phyloP scores from a whole-genome alignment of 768 basidiomycete species.

The Rhodotorula graminis region DNA sequence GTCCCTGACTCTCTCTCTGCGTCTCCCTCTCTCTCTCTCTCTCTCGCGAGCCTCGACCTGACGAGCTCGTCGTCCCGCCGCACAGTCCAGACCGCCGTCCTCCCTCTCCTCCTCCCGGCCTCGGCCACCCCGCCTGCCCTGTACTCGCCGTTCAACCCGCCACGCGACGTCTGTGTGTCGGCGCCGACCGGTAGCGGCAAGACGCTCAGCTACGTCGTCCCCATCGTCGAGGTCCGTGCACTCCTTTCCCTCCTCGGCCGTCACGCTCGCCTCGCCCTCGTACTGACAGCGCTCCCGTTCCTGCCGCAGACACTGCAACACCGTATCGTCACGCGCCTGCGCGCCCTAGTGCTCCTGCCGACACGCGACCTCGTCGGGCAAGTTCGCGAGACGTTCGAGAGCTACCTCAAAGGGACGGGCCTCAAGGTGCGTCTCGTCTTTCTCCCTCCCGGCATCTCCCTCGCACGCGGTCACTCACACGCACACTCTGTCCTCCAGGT shows the following conservation, averaged over 20 bases:
- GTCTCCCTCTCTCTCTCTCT: slow-evolving; percentile 37
- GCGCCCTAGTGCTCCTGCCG: slow-evolving; percentile 84
- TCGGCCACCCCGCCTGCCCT: slow-evolving; percentile 49
- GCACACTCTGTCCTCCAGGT: slow-evolving; percentile 47
- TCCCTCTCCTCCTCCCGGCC: slow-evolving; percentile 69
- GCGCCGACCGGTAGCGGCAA: slow-evolving; percentile 98
- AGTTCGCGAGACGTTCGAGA: slow-evolving; percentile 87
- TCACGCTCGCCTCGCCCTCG: too few species aligned
- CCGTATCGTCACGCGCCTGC: slow-evolving; percentile 71
- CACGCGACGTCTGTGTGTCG: slow-evolving; percentile 82
- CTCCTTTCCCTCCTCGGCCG: background rate
- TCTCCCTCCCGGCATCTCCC: too few species aligned
- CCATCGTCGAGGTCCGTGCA: slow-evolving; percentile 71
- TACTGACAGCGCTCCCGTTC: too few species aligned
- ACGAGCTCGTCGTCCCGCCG: slow-evolving; percentile 1
- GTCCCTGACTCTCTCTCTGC: slow-evolving; percentile 39
- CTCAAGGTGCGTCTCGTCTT: slow-evolving; percentile 58
- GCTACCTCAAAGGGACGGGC: slow-evolving; percentile 73
- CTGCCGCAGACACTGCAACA: slow-evolving; percentile 67
- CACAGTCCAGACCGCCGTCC: slow-evolving; percentile 78
- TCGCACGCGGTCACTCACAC: background rate
- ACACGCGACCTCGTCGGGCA: slow-evolving; percentile 89
- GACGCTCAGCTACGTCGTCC: slow-evolving; percentile 90
- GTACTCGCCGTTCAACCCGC: slow-evolving; percentile 63
- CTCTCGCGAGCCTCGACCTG: background rate